Conservation (phyloP, 2,329 filamentous ascomycete genomes). For the Magnaporthiopsis incrustans region DNA sequence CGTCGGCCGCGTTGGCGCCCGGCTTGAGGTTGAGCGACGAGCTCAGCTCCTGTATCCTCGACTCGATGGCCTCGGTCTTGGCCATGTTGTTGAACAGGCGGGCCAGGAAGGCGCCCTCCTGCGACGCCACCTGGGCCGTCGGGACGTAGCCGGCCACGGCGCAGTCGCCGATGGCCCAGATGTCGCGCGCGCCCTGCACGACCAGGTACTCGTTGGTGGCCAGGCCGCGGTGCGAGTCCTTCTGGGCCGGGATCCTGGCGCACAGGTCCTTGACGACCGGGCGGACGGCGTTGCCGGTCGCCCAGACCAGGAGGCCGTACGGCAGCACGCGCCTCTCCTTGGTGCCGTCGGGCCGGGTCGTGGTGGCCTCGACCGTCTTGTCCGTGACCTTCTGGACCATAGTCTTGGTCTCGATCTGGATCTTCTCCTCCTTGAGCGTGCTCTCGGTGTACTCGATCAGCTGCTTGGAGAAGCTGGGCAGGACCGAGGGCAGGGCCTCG, state of each 20-base stretch:
- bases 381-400: constrained; percentile 97
- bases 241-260: constrained; percentile 84
- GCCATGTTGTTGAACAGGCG: constrained; percentile 99
- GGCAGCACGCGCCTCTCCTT: constrained; percentile 78
- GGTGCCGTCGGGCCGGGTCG: constrained; percentile 70
- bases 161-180: constrained; percentile 97
- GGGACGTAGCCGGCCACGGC: constrained; percentile 96
- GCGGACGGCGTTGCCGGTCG: constrained; percentile 90
- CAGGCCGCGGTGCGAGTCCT: constrained; percentile 87
- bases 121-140: constrained; percentile 90
- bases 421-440: constrained; percentile 97
- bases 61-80: constrained; percentile 78
- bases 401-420: constrained; percentile 95
- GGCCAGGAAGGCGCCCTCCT: constrained; percentile 92
- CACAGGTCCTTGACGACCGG: constrained; percentile 88
- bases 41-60: constrained; percentile 63
- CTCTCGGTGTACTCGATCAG: constrained; percentile 99
- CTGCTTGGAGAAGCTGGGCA: constrained; percentile 98
- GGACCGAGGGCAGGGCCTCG: constrained; percentile 90
- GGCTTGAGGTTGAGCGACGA: constrained; percentile 51
- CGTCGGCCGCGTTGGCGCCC: constrained; percentile 59
- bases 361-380: constrained; percentile 86
- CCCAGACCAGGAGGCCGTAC: constrained; percentile 96
- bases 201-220: constrained; percentile 98
- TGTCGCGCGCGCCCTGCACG: constrained; percentile 91